Conservation (phyloP, 768 basidiomycete species). For the Ephemerocybe angulata region DNA sequence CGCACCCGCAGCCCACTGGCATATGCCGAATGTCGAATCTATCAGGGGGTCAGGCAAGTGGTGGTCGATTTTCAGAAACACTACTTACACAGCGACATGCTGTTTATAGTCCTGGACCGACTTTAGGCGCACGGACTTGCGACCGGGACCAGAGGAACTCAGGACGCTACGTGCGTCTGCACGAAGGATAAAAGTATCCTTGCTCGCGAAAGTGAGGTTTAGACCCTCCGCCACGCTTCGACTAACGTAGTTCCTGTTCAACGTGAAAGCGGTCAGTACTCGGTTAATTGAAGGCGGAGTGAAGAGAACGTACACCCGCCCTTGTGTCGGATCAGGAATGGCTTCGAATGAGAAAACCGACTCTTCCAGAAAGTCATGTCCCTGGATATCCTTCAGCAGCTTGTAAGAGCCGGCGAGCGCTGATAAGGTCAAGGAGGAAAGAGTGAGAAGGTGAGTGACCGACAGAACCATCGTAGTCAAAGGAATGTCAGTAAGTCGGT, state of each 20-base stretch:
- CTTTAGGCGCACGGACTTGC: constrained; percentile 51
- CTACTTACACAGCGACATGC: constrained; percentile 50
- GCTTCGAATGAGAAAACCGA: constrained; percentile 45
- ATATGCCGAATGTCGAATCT: constrained; percentile 37
- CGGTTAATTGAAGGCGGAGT: too few relatives aligned
- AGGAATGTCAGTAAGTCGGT: too few relatives aligned
- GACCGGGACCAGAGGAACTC: constrained; percentile 42
- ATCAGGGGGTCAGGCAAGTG: neutral
- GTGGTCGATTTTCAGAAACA: neutral
- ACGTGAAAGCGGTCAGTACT: too few relatives aligned
- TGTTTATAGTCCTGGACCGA: constrained; percentile 49
- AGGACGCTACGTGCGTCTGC: constrained; percentile 47
- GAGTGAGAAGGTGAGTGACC: too few relatives aligned
- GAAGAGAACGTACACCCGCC: constrained; percentile 49
- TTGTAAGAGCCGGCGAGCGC: too few relatives aligned
- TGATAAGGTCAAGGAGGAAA: too few relatives aligned
- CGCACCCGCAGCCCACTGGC: constrained; percentile 36
- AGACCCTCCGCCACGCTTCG: constrained; percentile 34
- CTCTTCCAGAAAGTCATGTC: constrained; percentile 43
- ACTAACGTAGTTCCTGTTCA: constrained; percentile 40
- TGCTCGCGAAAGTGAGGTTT: constrained; percentile 51
- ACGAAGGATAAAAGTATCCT: constrained; percentile 48
- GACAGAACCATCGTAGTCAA: too few relatives aligned
- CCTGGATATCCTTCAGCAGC: constrained; percentile 41
- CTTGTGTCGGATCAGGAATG: constrained; percentile 56